A percentile compares a stretch with the other conserved stretches of the same genome.
phyloP scores from a whole-genome alignment of 371 early-diverging fungal species.

The Mucor velutinosus region DNA sequence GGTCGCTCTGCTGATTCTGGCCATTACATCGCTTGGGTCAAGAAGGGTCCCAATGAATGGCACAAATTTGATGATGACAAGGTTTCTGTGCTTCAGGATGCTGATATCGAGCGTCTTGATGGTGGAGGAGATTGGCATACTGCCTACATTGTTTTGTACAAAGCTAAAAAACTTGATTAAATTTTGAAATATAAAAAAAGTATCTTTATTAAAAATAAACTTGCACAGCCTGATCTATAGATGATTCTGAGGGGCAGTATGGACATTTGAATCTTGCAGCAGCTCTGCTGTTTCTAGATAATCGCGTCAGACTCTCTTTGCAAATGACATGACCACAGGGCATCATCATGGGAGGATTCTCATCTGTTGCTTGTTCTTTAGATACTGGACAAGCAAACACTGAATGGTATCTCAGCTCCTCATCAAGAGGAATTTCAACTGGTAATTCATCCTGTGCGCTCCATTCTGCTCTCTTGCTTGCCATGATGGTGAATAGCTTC shows the following conservation, averaged over 20 bases:
- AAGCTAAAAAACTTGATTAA: constrained; percentile 59
- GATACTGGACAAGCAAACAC: constrained; percentile 98
- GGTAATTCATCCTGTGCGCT: constrained; percentile 89
- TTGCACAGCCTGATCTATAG: constrained; percentile 71
- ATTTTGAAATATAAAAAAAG: constrained; percentile 3
- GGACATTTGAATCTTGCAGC: constrained; percentile 90
- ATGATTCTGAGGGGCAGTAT: constrained; percentile 92
- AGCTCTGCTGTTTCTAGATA: constrained; percentile 68
- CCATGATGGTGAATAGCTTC: constrained; percentile 87
- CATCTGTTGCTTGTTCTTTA: constrained; percentile 91
- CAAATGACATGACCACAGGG: constrained; percentile 97
- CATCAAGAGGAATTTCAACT: constrained; percentile 85
- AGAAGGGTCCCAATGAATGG: constrained; percentile 79
- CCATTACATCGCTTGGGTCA: constrained; percentile 94
- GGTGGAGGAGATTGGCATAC: constrained; percentile 94
- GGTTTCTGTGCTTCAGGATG: constrained; percentile 80
- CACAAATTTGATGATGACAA: constrained; percentile 96
- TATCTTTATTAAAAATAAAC: constrained; percentile 72
- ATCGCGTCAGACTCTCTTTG: constrained; percentile 82
- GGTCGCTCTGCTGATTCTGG: constrained; percentile 86
- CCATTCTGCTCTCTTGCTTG: constrained; percentile 87
- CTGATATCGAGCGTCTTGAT: constrained; percentile 89
- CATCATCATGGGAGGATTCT: constrained; percentile 98
- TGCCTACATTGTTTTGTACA: constrained; percentile 81
- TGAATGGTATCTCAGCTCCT: constrained; percentile 88